Conservation (phyloP, 768 basidiomycete species). For the Galerina marginata region DNA sequence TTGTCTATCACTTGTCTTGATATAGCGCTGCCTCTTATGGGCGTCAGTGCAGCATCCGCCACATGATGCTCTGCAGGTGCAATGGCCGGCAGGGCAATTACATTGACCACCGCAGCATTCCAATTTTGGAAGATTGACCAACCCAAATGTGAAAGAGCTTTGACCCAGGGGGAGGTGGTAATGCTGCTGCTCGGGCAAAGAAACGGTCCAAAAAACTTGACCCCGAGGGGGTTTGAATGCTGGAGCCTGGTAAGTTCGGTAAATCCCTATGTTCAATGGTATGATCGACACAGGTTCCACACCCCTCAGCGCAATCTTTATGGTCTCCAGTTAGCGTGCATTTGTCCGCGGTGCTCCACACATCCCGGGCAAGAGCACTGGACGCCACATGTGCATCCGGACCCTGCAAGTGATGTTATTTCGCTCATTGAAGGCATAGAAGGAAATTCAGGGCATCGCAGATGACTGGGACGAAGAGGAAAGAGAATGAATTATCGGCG, state of each 20-base stretch:
- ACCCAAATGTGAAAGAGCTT: slow-evolving; percentile 48
- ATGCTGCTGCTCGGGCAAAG: slow-evolving; percentile 68
- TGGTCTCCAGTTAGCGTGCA: slow-evolving; percentile 52
- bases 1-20: too few relatives aligned
- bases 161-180: slow-evolving; percentile 59
- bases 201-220: slow-evolving; percentile 59
- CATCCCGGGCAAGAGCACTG: slow-evolving; percentile 78
- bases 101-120: slow-evolving; percentile 71
- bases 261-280: slow-evolving; percentile 45
- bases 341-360: slow-evolving; percentile 65
- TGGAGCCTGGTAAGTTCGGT: slow-evolving; percentile 29
- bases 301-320: slow-evolving; percentile 55
- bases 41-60: slow-evolving; percentile 53
- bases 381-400: slow-evolving; percentile 76
- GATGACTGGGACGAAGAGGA: slow-evolving; percentile 27
- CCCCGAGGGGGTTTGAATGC: background rate
- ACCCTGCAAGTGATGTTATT: slow-evolving; percentile 63
- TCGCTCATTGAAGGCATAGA: slow-evolving; percentile 65
- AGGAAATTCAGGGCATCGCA: slow-evolving; percentile 54
- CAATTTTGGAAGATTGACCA: slow-evolving; percentile 65
- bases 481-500: slow-evolving; percentile 46
- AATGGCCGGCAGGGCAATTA: slow-evolving; percentile 57
- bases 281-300: slow-evolving; percentile 68
- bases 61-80: slow-evolving; percentile 64
- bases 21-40: background rate